Conservation (phyloP, 345 rosid species). For the Rhodomyrtus tomentosa region DNA sequence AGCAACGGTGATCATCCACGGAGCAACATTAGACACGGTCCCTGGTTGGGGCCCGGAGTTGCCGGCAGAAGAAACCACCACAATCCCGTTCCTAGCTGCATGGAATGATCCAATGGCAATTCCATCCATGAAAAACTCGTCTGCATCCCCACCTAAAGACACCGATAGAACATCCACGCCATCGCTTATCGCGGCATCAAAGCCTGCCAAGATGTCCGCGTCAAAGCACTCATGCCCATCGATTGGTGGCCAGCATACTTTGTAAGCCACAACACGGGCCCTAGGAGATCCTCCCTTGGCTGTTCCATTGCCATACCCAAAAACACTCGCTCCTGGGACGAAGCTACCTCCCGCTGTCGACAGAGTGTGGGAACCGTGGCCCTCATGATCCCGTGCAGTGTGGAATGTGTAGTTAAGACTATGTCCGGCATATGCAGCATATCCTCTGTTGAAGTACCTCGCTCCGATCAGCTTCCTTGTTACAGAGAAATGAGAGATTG, state of each 20-base stretch:
- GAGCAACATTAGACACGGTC: slow-evolving; percentile 21
- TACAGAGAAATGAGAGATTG: background rate
- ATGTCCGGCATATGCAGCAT: background rate
- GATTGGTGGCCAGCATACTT: slow-evolving; percentile 22
- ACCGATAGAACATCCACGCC: slow-evolving; percentile 37
- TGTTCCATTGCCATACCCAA: slow-evolving; percentile 10
- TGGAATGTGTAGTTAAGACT: background rate
- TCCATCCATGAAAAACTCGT: slow-evolving; percentile 11
- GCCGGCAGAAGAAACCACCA: slow-evolving; percentile 28
- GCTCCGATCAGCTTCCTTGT: slow-evolving; percentile 37
- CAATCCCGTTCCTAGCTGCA: slow-evolving; percentile 20
- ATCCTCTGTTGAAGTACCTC: slow-evolving; percentile 18
- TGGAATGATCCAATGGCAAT: slow-evolving; percentile 32
- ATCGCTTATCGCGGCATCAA: slow-evolving; percentile 30
- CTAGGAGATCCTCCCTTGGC: slow-evolving; percentile 36
- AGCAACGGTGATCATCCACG: slow-evolving; percentile 35
- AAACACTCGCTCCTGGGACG: slow-evolving; percentile 11
- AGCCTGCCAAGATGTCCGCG: slow-evolving; percentile 20
- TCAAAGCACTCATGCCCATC: slow-evolving; percentile 10
- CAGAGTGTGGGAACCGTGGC: slow-evolving; percentile 39
- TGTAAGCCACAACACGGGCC: slow-evolving; percentile 35
- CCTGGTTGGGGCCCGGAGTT: slow-evolving; percentile 15
- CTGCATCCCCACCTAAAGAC: slow-evolving; percentile 14
- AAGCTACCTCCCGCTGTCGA: slow-evolving; percentile 31
- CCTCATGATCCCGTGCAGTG: slow-evolving; percentile 17